phyloP scores from a whole-genome alignment of 73 alveolate species.

The Tetrahymena elliotti region DNA sequence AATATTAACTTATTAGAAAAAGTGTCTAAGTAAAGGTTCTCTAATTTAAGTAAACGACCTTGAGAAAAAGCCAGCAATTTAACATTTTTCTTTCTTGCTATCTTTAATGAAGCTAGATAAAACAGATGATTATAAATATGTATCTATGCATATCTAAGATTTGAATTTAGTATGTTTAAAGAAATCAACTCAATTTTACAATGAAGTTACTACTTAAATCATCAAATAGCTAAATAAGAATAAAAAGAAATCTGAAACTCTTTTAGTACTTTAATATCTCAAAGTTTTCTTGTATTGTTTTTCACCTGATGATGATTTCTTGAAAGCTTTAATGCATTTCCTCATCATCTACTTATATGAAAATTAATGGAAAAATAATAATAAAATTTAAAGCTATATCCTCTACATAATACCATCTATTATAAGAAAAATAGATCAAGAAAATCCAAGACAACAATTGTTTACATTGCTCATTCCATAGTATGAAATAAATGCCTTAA shows the following conservation, averaged over 20 bases:
- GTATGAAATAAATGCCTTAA: not conserved
- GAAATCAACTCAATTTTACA: not conserved
- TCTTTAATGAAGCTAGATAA: not conserved
- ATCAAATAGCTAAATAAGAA: not conserved
- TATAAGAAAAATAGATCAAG: not conserved
- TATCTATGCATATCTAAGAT: not conserved
- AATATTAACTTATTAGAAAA: not conserved
- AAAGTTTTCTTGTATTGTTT: not conserved
- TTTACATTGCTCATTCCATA: not conserved
- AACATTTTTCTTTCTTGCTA: not conserved
- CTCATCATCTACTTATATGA: not conserved
- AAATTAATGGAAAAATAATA: not conserved
- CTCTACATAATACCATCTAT: not conserved
- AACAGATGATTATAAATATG: not conserved
- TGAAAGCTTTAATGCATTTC: not conserved
- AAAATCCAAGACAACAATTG: not conserved
- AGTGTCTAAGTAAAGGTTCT: not conserved
- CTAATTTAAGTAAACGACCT: not conserved
- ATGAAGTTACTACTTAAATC: not conserved
- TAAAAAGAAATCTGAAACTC: not conserved
- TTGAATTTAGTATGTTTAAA: not conserved
- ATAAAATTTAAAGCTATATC: not conserved
- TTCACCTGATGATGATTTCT: not conserved
- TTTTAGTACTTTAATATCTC: not conserved
- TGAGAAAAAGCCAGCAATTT: not conserved